Conservation (phyloP, 1,284 basidiomycete species). For the Laetiporus sulphureus region DNA sequence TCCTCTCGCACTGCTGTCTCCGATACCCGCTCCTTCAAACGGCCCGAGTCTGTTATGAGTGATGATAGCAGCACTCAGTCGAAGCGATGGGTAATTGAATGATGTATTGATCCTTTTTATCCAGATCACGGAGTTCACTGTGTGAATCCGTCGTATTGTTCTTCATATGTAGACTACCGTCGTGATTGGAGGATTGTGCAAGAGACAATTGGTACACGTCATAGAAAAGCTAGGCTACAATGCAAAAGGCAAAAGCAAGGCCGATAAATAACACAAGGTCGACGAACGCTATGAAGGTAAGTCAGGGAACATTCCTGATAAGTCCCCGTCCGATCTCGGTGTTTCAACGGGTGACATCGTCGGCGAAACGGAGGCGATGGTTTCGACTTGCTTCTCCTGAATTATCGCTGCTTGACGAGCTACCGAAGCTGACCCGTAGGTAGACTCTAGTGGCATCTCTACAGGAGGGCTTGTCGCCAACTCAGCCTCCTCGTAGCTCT, state of each 20-base stretch:
- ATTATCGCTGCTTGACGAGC: slow-evolving; percentile 50
- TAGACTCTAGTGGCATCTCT: slow-evolving; percentile 40
- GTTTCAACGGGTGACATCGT: slow-evolving; percentile 26
- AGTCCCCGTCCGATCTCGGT: slow-evolving; percentile 10
- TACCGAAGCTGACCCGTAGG: slow-evolving; percentile 44
- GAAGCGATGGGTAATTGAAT: slow-evolving; percentile 56
- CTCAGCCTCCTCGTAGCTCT: slow-evolving; percentile 62
- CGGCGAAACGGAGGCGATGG: slow-evolving; percentile 32
- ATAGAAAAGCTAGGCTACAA: too few relatives aligned
- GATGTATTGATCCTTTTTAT: too few relatives aligned
- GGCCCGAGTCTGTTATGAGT: slow-evolving; percentile 1
- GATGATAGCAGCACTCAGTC: slow-evolving; percentile 8
- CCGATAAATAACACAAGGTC: neutral
- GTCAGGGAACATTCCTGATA: neutral
- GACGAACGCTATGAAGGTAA: too few relatives aligned
- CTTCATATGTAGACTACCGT: neutral
- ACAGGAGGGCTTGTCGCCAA: slow-evolving; percentile 42
- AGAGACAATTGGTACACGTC: too few relatives aligned
- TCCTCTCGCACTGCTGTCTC: slow-evolving; percentile 6
- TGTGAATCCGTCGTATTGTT: too few relatives aligned
- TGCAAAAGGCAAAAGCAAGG: slow-evolving; percentile 4
- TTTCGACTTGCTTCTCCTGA: slow-evolving; percentile 55
- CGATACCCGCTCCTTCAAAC: slow-evolving; percentile 1
- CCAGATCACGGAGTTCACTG: too few relatives aligned
- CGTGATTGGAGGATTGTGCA: too few relatives aligned